Conservation (phyloP, 2,329 filamentous ascomycete species). For the Xylaria digitata region DNA sequence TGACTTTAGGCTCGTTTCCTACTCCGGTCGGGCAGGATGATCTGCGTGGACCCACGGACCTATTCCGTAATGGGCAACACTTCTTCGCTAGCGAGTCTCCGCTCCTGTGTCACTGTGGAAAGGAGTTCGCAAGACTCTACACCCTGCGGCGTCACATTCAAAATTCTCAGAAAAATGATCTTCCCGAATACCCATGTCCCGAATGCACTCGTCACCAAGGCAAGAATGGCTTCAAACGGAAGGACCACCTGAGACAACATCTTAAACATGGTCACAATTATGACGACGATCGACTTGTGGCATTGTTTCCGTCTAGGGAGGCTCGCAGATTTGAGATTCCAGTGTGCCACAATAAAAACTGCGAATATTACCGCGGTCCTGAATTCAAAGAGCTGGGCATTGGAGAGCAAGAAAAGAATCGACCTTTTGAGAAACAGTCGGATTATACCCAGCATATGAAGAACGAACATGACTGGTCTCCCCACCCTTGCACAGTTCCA, state of each 20-base stretch:
- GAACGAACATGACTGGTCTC: constrained; percentile 37
- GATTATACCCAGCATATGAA: constrained; percentile 36
- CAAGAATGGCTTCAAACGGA: constrained; percentile 28
- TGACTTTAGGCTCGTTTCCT: too few species aligned
- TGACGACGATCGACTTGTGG: constrained; percentile 7
- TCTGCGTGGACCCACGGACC: background rate
- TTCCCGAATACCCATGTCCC: constrained; percentile 21
- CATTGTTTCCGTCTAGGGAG: background rate
- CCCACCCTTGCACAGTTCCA: constrained; percentile 24
- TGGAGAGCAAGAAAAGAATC: background rate
- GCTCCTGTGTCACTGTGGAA: constrained; percentile 26
- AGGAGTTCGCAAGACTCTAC: constrained; percentile 11
- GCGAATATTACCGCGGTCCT: constrained; percentile 30
- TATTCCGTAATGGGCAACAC: constrained; percentile 10
- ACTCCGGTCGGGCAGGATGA: too few species aligned
- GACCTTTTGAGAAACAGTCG: constrained; percentile 31
- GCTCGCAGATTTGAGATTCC: background rate
- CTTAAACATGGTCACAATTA: constrained; percentile 22
- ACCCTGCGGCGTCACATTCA: constrained; percentile 30
- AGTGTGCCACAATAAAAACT: constrained; percentile 25
- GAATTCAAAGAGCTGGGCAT: background rate
- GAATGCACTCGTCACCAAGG: constrained; percentile 28
- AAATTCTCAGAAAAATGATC: background rate
- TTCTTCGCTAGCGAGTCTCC: constrained; percentile 1
- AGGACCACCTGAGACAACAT: constrained; percentile 34